These are phyloP conservation scores for Alternaria postmessia DNA, from an alignment of 2,329 filamentous ascomycete genomes.

Conservation along the genomic window DNA sequence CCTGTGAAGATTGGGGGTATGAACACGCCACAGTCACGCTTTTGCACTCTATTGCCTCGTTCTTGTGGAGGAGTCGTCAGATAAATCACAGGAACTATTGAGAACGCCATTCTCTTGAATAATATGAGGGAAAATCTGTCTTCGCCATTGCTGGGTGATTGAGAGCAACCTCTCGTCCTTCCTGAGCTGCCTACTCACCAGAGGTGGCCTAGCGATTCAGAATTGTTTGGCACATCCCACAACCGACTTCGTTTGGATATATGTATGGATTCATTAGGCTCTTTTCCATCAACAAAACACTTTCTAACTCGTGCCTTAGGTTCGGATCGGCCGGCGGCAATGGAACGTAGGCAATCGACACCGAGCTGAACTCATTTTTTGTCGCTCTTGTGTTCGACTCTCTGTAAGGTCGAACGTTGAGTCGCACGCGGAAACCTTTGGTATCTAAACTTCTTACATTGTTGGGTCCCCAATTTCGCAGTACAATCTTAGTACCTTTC, in stretches of 20 bases:
- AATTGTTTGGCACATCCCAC: background rate
- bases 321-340: background rate
- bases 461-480: background rate
- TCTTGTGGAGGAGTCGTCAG: background rate
- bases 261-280: background rate
- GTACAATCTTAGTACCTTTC: no score
- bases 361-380: constrained; percentile 7
- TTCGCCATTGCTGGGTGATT: background rate
- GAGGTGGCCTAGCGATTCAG: background rate
- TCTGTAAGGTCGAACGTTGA: background rate
- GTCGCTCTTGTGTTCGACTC: constrained; percentile 1
- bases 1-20: background rate
- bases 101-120: background rate
- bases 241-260: background rate
- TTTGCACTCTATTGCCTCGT: background rate
- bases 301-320: constrained; percentile 1
- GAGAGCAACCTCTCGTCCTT: background rate
- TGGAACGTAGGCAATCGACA: background rate
- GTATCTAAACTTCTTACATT: no score
- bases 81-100: background rate
- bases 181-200: background rate
- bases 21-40: background rate
- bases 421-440: background rate
- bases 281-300: background rate
- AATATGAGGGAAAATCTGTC: background rate